Base-by-base conservation (phyloP, 2,329 filamentous ascomycete genomes). In the Neobulgaria alba region DNA sequence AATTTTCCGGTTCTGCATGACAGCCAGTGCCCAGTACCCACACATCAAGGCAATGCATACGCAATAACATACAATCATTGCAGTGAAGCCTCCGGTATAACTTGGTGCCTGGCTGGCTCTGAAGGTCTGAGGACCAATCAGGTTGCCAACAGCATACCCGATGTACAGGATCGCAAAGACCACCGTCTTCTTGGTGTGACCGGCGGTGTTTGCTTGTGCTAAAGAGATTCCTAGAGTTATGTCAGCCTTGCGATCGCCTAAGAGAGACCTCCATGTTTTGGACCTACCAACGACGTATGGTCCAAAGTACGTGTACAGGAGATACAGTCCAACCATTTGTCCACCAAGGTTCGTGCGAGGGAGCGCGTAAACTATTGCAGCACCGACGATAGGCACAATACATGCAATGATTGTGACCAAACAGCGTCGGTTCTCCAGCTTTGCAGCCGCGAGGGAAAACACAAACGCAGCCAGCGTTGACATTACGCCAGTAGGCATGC, bases 181-280 rank as follows among this genome's bases (percentile, higher is more conserved):
- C 19, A 51, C 56, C 26, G 46, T 53, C 44, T 54, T 57, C 37
- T 57, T 57, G 3, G 55, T 57, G 10, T 69, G 72, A 3, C 80
- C 80, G 0, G 67, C 79, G 0, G 76, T 81, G 57, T 84, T 84
- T 14, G 72, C 75, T 3, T 52, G 79, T 77, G 4, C 31, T 4
- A 53, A 33, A 9, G 34, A 37, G 15, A 38, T 49, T 7, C 40
- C 40, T 38, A 20, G 9, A 47, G n/a, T n/a, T n/a, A n/a, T n/a
- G n/a, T n/a, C n/a, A n/a, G n/a, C n/a, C n/a, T n/a, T n/a, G n/a
- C n/a, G n/a, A n/a, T n/a, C n/a, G n/a, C n/a, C n/a, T 59, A 57
- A 80, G 79, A 0, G 73, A n/a, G n/a, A n/a, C n/a, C n/a, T n/a
- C n/a, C n/a, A n/a, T n/a, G n/a, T n/a, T n/a, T n/a, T n/a, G n/a